Evolutionary conservation across 1,139 yeast genomes (phyloP), one percentile per base, ranked within the genome.

Genomic region (Keqinozyma sinolaborantium): DNA sequence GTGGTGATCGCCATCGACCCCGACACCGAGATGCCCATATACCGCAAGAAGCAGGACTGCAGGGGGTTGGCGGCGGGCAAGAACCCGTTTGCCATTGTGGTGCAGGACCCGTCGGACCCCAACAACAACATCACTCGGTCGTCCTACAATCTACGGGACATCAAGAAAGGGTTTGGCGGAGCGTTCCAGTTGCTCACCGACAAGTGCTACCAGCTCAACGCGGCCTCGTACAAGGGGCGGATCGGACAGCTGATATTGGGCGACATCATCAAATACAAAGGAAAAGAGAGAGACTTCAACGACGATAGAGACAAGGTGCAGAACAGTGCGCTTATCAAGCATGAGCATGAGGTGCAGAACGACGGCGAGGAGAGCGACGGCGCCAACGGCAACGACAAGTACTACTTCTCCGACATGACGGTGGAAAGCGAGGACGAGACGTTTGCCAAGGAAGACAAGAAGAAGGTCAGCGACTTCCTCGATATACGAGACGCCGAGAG

Each of bases 61-160:
- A 75, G 77, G 1, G 70, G 67, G 19, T 58, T 86, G 44, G 69
- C 72, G 34, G 70, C 79, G 2, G 53, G 65, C 19, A 69, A 80
- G 32, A 73, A 71, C 33, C 70, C 80, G 9, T 85, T 85, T 48
- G 58, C 84, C 1, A 61, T 92, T 27, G 83, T 90, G 2, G 85
- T 92, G 25, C 94, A 85, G 53, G 98, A 92, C 51, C 98, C 98
- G 0, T 81, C 85, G 26, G 97, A 90, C 50, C 65, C 79, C 1
- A 46, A 65, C 5, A 94, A 92, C 51, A 94, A 92, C 53, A 83
- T 92, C 30, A 80, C 95, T 25, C 68, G 96, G 42, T 86, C 96
- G 2, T 82, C 95, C 2, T 87, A 79, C 61, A 88, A 90, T 51
- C 63, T 87, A 24, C 64, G 90, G 28, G 90, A 83, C 44, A 73